Conservation (phyloP, 306 rosid species). For the Corylus avellana region DNA sequence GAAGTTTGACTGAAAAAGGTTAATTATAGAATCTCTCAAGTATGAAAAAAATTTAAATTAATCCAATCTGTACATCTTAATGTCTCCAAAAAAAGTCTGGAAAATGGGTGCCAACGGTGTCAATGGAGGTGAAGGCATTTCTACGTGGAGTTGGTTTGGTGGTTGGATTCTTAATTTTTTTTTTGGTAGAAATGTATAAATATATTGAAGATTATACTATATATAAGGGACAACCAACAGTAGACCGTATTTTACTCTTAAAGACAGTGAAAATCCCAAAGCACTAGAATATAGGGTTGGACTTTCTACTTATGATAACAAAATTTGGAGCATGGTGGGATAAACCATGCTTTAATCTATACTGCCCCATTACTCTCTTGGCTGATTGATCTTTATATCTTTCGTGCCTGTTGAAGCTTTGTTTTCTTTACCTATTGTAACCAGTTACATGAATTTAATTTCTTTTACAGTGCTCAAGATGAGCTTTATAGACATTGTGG, state of each 20-base stretch:
- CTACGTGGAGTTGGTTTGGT: too few species aligned
- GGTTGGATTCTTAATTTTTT: too few species aligned
- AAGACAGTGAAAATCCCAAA: too few species aligned
- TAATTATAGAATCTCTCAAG: too few species aligned
- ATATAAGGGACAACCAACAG: neutral
- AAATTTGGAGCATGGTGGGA: neutral
- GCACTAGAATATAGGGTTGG: neutral
- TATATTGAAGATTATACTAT: too few species aligned
- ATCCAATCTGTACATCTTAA: too few species aligned
- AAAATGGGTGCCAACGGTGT: too few species aligned
- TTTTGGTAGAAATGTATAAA: neutral
- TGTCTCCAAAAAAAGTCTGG: too few species aligned
- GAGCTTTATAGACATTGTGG: constrained; percentile 57
- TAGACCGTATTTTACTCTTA: too few species aligned
- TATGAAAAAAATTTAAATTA: too few species aligned
- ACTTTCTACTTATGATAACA: neutral
- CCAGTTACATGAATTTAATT: constrained; percentile 22
- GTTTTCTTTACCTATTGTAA: constrained; percentile 17
- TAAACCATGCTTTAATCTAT: neutral
- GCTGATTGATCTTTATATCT: neutral
- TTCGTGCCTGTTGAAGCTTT: neutral
- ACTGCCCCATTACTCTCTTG: neutral
- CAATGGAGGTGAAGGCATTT: too few species aligned
- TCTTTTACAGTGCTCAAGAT: constrained; percentile 45
- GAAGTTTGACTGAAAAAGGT: too few species aligned